Conservation (phyloP, 495 filamentous ascomycete species). For the Tetracladium marchalianum region DNA sequence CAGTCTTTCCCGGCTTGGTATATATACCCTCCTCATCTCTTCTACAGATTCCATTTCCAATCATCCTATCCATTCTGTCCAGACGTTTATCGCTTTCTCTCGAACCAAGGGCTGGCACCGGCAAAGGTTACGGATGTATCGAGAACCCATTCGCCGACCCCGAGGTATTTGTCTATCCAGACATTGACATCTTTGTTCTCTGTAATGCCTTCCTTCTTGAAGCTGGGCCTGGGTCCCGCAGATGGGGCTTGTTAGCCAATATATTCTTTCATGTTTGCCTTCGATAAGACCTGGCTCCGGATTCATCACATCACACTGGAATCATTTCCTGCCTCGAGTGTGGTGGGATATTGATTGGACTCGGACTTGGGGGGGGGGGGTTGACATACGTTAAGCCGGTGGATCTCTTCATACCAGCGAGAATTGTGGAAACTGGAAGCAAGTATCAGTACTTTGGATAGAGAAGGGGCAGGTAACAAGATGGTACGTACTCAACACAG, state of each 20-base stretch:
- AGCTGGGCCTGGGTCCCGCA: constrained; percentile 54
- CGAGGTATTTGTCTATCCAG: constrained; percentile 92
- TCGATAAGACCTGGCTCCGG: not conserved
- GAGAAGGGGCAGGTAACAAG: not conserved
- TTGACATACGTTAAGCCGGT: constrained; percentile 90
- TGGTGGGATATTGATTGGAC: not conserved
- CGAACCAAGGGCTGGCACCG: constrained; percentile 79
- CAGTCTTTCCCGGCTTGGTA: no score
- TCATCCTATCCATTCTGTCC: not conserved
- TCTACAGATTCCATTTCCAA: no score
- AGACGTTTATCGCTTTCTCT: constrained; percentile 31
- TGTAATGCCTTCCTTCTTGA: constrained; percentile 76
- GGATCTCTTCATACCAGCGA: constrained; percentile 91
- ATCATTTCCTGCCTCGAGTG: not conserved
- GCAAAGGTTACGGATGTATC: constrained; percentile 89
- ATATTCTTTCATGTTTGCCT: not conserved
- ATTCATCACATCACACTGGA: not conserved
- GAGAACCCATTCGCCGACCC: constrained; percentile 96
- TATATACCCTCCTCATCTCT: no score
- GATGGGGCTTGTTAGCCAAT: constrained; percentile 18
- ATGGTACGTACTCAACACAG: constrained; percentile 65
- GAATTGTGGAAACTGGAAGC: constrained; percentile 75
- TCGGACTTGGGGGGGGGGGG: not conserved
- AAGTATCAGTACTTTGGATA: not conserved
- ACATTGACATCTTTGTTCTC: constrained; percentile 78